Percentiles rank a stretch among this genome's conserved stretches.
These are phyloP conservation scores for Pisolithus marmoratus DNA, from an alignment of 768 basidiomycete genomes.

Conservation along the genomic window DNA sequence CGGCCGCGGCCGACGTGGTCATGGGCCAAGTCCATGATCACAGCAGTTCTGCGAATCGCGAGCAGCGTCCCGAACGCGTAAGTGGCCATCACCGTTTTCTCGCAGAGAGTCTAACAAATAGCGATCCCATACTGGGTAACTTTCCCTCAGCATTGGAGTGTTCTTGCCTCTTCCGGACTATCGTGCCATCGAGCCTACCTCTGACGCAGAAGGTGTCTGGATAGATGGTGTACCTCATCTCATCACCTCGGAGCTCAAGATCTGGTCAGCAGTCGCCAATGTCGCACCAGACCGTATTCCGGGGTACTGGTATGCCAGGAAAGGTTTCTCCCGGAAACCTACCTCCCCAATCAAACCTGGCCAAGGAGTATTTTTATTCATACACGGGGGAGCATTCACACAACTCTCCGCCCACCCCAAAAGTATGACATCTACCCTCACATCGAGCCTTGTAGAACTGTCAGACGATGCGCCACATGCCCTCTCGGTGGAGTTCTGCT, in stretches of 20 bases:
- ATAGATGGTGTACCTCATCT: slow-evolving; percentile 20
- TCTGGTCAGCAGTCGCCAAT: slow-evolving; percentile 6
- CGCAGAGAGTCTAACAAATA: too few species aligned
- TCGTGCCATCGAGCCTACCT: background rate
- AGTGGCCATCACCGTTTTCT: background rate
- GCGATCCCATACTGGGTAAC: too few species aligned
- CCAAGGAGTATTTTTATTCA: background rate
- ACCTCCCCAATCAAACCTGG: background rate
- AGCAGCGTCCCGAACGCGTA: background rate
- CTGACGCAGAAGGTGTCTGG: slow-evolving; percentile 18
- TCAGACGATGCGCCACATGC: slow-evolving; percentile 2
- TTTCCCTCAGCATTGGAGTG: background rate
- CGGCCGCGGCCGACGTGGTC: background rate
- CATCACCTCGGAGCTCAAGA: slow-evolving; percentile 19
- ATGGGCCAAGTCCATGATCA: background rate
- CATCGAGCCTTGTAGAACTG: background rate
- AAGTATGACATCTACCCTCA: background rate
- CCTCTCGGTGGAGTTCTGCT: slow-evolving; percentile 27
- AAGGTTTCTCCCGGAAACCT: slow-evolving; percentile 4
- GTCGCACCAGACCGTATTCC: slow-evolving; percentile 19
- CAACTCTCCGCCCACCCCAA: background rate
- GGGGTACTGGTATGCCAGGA: slow-evolving; percentile 22
- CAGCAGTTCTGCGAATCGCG: background rate
- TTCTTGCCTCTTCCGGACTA: background rate
- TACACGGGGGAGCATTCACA: slow-evolving; percentile 3